Base-by-base conservation (phyloP, 192 early-diverging fungal genomes). In the Mortierella hygrophila region DNA sequence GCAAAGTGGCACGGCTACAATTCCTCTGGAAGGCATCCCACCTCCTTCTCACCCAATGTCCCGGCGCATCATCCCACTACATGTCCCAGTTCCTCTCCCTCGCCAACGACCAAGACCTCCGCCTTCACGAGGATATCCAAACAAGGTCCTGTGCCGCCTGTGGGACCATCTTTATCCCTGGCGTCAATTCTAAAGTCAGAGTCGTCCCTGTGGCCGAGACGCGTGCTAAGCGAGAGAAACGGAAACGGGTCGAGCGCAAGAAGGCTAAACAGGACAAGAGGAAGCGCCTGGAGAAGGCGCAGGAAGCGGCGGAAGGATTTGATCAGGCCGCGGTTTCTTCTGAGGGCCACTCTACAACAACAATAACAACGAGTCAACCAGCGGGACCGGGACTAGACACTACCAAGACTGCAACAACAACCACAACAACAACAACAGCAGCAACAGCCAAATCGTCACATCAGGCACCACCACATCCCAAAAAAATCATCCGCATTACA, bases 11-110 rank as follows among this genome's bases (percentile, higher is more conserved):
- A 16, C 89, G 86, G 4, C 80, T 91, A 11, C 74, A 80, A 6
- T 91, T 90, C 65, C 89, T 91, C 38, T 91, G 89, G 89, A 80
- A 75, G n/a, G 90, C 90, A 18, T 79, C 83, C 20, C 88, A 91
- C 60, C 71, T 82, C 40, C 55, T 89, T 21, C 77, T 91, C 8
- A 47, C 81, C 18, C 65, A 71, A 32, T 87, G 79, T 37, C 89
- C 90, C 26, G 70, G 74, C 13, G 80, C 88, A 6, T 89, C 89
- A 0, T 85, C 89, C 20, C 89, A 82, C 70, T 91, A 90, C 80
- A 87, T 91, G 85, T 78, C 82, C n/a, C 87, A 88, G 74, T 90
- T 89, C 69, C 79, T 89, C 44, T 55, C 54, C 10, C 55, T 80
- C n/a, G 85, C 89, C 3, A 80, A 73, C 70, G 74, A 79, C 55